Base-by-base conservation (phyloP, 1,284 basidiomycete genomes). In the Fistulina hepatica region DNA sequence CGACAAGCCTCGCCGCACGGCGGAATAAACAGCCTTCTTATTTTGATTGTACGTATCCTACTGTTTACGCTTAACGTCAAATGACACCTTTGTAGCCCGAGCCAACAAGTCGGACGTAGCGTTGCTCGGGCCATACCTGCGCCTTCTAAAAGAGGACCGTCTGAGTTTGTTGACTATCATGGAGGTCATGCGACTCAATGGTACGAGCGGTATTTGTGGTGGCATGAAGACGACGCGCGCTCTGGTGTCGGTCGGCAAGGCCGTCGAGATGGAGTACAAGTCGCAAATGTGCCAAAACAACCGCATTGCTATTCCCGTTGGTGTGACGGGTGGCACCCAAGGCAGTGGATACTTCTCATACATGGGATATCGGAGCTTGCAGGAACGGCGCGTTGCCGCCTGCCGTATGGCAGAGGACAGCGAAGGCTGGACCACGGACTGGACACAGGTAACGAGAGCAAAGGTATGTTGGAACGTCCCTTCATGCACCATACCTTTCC, bases 211-310 rank as follows among this genome's bases (percentile, higher is more conserved):
- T 20, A 71, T 91, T 6, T 54, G 67, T 0, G 79, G 86, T 38
- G 94, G 93, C 1, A 90, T 95, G 81, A 95, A 95, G 62, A 84
- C 89, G 0, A 75, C 91, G 1, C 72, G 89, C 2, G 88, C 86
- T 0, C 65, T 95, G 39, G 61, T 95, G n/a, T 58, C 69, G 0
- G 74, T 97, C 20, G 94, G 93, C 0, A 78, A 73, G 44, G 85
- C 86, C 0, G 73, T 97, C 27, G 93, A 97, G 62, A 68, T 75
- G 37, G 91, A 95, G 60, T 83, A 91, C 63, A 82, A 90, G 53
- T 77, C 84, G 7, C 74, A 89, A 48, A 77, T 86, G 52, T 81
- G 86, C 59, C 77, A 73, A 51, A 67, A 66, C 46, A 73, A 77
- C 51, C 65, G 74, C 31, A 76, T 85, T 31, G 56, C 63, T 0